Evolutionary conservation across 441 rosid species (phyloP).

Genomic region (Populus hybrid): DNA sequence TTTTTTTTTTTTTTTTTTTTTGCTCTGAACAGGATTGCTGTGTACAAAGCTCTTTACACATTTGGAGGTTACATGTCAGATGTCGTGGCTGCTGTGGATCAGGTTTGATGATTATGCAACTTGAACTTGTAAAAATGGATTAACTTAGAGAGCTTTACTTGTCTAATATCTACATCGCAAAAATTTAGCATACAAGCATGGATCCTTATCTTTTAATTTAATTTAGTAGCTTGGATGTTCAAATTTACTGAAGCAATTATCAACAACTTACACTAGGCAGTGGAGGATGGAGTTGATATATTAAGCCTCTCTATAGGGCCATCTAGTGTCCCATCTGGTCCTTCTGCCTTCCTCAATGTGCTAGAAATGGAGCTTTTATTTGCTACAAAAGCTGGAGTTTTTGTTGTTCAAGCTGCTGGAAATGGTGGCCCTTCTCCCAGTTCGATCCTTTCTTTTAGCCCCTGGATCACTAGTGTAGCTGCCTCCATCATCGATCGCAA

Average conservation of each 20-base stretch:
- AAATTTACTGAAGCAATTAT: not conserved
- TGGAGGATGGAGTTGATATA: constrained; percentile 95
- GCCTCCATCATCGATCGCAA: constrained; percentile 79
- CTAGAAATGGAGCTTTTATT: constrained; percentile 83
- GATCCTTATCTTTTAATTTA: not conserved
- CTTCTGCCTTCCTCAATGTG: constrained; percentile 84
- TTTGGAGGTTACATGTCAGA: constrained; percentile 97
- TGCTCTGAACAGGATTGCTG: constrained; percentile 54
- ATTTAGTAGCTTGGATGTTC: not conserved
- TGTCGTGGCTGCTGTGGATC: constrained; percentile 95
- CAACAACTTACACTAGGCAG: constrained; percentile 54
- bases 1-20: not conserved
- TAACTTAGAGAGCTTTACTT: not conserved
- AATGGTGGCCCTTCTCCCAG: constrained; percentile 94
- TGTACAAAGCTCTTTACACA: constrained; percentile 85
- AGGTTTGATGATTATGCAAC: constrained; percentile 34
- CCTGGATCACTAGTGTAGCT: constrained; percentile 90
- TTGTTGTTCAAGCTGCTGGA: constrained; percentile 95
- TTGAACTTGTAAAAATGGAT: constrained; percentile 6
- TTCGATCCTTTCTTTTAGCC: constrained; percentile 90
- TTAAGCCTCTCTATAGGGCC: constrained; percentile 87
- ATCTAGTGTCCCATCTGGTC: constrained; percentile 76
- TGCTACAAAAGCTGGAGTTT: constrained; percentile 78
- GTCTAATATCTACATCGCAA: not conserved
- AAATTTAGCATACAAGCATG: not conserved